Conservation (phyloP, 495 filamentous ascomycete genomes). For the Annulohypoxylon moriforme region DNA sequence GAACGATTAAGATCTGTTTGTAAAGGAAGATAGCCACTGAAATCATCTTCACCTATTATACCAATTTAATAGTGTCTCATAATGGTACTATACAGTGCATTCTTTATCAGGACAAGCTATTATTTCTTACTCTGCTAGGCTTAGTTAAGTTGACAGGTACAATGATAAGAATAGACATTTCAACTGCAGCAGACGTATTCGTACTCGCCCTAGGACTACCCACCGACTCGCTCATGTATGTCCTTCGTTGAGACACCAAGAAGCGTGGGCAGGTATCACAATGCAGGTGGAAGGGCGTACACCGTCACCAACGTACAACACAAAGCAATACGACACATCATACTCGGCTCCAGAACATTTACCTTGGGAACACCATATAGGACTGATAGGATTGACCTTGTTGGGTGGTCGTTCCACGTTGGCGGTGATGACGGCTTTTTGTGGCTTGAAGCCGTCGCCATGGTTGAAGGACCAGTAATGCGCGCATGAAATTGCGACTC, state of each 20-base stretch:
- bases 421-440: neutral
- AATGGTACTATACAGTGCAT: neutral
- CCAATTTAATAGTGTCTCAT: neutral
- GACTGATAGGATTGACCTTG: neutral
- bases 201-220: conserved; percentile 8
- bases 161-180: neutral
- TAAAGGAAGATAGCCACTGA: neutral
- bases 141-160: neutral
- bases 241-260: neutral
- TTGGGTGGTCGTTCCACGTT: neutral
- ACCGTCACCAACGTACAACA: neutral
- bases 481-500: conserved; percentile 8
- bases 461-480: neutral
- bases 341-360: neutral
- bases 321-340: conserved; percentile 6
- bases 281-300: neutral
- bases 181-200: neutral
- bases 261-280: neutral
- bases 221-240: neutral
- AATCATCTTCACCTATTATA: neutral
- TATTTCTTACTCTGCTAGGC: neutral
- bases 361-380: neutral
- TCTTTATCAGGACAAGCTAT: neutral
- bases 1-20: neutral
- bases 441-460: neutral